A percentile compares a stretch with the other conserved stretches of the same genome.
phyloP scores from a whole-genome alignment of 179 eudicot species.

The Vitellaria paradoxa region DNA sequence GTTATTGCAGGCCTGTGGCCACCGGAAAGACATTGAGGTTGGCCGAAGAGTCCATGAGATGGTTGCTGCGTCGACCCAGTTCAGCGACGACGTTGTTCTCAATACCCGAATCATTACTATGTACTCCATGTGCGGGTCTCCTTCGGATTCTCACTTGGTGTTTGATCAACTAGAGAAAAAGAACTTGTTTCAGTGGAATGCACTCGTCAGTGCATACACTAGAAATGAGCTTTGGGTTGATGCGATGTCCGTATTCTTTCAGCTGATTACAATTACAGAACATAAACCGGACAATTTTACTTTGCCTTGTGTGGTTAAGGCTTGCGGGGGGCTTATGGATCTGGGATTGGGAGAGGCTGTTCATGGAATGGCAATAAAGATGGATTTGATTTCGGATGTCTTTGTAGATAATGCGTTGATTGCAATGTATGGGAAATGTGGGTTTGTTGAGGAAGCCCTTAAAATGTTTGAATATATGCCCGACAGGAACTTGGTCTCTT shows the following conservation, averaged over 20 bases:
- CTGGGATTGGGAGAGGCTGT: slow-evolving; percentile 35
- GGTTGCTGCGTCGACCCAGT: slow-evolving; percentile 24
- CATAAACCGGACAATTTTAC: slow-evolving; percentile 61
- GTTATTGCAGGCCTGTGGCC: slow-evolving; percentile 48
- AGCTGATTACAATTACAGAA: slow-evolving; percentile 30
- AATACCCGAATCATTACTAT: slow-evolving; percentile 47
- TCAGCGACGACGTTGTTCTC: slow-evolving; percentile 33
- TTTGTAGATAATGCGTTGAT: slow-evolving; percentile 63
- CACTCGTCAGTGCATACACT: slow-evolving; percentile 52
- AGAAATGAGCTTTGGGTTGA: slow-evolving; percentile 47
- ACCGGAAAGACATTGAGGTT: slow-evolving; percentile 32
- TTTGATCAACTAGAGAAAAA: slow-evolving; percentile 36
- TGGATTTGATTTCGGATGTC: slow-evolving; percentile 46
- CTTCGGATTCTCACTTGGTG: slow-evolving; percentile 30
- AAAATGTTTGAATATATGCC: slow-evolving; percentile 48
- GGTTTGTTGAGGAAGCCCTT: slow-evolving; percentile 40
- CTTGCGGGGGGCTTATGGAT: slow-evolving; percentile 43
- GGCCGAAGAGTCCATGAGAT: slow-evolving; percentile 37
- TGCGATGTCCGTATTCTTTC: slow-evolving; percentile 34
- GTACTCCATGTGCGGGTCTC: slow-evolving; percentile 53
- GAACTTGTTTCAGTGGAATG: slow-evolving; percentile 59
- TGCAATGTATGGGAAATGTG: slow-evolving; percentile 56
- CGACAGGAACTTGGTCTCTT: slow-evolving; percentile 63
- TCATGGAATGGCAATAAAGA: slow-evolving; percentile 52
- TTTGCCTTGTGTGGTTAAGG: slow-evolving; percentile 62